Conservation (phyloP, 2,329 filamentous ascomycete species). For the Pseudogymnoascus sp. region DNA sequence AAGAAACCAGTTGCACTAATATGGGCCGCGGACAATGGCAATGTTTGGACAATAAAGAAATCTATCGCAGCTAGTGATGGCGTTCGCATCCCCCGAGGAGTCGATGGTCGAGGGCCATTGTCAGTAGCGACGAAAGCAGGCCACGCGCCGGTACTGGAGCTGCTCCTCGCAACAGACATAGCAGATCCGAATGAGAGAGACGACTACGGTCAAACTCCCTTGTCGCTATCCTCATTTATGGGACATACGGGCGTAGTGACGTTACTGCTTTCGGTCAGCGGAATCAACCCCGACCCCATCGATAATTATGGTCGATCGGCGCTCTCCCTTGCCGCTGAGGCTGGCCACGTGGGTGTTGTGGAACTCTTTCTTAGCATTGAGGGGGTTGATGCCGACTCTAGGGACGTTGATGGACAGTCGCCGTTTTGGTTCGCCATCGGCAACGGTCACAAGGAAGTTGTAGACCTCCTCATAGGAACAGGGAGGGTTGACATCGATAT, state of each 20-base stretch:
- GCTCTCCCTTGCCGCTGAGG: not conserved
- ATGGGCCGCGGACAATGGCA: not conserved
- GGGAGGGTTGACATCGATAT: not conserved
- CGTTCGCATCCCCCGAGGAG: not conserved
- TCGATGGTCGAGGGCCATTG: not conserved
- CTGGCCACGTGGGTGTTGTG: not conserved
- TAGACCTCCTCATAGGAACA: not conserved
- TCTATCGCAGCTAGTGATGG: not conserved
- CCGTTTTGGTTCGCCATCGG: not conserved
- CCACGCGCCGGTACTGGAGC: conserved; percentile 15
- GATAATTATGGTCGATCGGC: not conserved
- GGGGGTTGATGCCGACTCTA: not conserved
- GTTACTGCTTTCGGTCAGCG: not conserved
- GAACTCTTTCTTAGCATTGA: not conserved
- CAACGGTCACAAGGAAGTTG: not conserved
- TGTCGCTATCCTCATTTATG: conserved; percentile 18
- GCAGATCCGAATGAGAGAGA: not conserved
- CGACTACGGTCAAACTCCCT: conserved; percentile 16
- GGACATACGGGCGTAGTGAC: not conserved
- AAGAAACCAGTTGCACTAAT: not conserved
- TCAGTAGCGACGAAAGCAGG: not conserved
- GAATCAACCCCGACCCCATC: not conserved
- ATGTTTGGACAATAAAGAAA: not conserved
- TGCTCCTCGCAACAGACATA: conserved; percentile 12
- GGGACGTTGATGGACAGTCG: not conserved